Conservation (phyloP, 371 early-diverging fungal species). For the Zychaea mexicana region DNA sequence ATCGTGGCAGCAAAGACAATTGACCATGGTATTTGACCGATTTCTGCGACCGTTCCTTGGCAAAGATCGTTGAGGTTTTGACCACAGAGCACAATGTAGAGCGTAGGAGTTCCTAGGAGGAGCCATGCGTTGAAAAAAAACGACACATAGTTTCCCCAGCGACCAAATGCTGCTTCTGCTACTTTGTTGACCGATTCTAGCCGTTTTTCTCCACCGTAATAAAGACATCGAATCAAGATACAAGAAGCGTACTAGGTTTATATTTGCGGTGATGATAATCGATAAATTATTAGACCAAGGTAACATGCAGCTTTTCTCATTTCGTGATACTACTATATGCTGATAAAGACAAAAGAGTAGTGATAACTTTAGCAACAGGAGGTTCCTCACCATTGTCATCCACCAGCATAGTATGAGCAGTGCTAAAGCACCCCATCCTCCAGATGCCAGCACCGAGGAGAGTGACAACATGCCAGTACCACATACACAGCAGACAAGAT, state of each 20-base stretch:
- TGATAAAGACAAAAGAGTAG: no score
- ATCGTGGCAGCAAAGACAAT: conserved; percentile 60
- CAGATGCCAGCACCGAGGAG: conserved; percentile 72
- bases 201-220: conserved; percentile 35
- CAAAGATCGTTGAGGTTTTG: conserved; percentile 48
- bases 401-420: conserved; percentile 73
- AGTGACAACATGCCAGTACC: conserved; percentile 84
- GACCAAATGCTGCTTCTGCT: conserved; percentile 37
- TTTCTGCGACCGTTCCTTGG: conserved; percentile 36
- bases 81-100: conserved; percentile 60
- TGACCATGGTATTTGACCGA: conserved; percentile 56
- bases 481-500: conserved; percentile 74
- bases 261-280: neutral
- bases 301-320: neutral
- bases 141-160: conserved; percentile 40
- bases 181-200: conserved; percentile 37
- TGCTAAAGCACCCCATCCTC: conserved; percentile 78
- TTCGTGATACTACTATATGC: no score
- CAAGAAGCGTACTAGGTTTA: conserved; percentile 32
- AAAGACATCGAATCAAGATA: conserved; percentile 43
- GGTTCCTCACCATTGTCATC: conserved; percentile 62
- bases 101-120: conserved; percentile 52
- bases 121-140: conserved; percentile 63
- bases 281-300: neutral
- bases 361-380: neutral